Evolutionary conservation across 352 stramenopile genomes (phyloP).

Genomic region (Globisporangium cylindrosporum): DNA sequence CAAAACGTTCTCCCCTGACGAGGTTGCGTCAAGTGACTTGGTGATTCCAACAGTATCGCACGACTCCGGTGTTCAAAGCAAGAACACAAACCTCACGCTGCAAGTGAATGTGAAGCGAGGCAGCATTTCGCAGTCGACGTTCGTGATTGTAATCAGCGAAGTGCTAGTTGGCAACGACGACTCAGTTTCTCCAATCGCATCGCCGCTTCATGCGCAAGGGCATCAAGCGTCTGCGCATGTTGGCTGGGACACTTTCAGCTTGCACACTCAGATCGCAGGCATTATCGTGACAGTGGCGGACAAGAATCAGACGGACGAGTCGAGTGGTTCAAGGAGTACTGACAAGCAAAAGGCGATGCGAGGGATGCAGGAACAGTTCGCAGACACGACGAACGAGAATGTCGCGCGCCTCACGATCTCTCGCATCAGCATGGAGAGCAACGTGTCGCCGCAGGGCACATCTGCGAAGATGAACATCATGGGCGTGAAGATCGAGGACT

Average conservation of each 20-base stretch:
- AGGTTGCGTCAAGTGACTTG: constrained; percentile 41
- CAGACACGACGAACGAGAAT: constrained; percentile 26
- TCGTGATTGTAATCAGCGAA: constrained; percentile 64
- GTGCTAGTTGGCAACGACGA: constrained; percentile 6
- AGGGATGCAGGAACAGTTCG: neutral
- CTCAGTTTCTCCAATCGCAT: constrained; percentile 11
- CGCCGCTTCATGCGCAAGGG: neutral
- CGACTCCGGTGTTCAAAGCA: constrained; percentile 18
- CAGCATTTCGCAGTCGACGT: constrained; percentile 70
- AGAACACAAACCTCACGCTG: constrained; percentile 24
- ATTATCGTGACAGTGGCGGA: constrained; percentile 71
- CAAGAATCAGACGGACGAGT: constrained; percentile 34
- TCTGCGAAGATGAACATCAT: constrained; percentile 67
- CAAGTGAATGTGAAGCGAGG: constrained; percentile 69
- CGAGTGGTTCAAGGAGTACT: constrained; percentile 9
- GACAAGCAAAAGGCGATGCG: constrained; percentile 3
- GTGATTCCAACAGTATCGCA: constrained; percentile 41
- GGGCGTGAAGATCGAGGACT: constrained; percentile 71
- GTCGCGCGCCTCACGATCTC: constrained; percentile 71
- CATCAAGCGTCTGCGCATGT: neutral
- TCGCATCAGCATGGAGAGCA: constrained; percentile 56
- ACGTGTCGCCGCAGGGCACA: constrained; percentile 36
- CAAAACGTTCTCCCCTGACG: constrained; percentile 47
- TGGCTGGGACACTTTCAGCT: constrained; percentile 57
- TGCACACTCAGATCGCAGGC: constrained; percentile 70